These are phyloP conservation scores for Sporobolomyces phaffii DNA, from an alignment of 768 basidiomycete genomes.

Conservation along the genomic window DNA sequence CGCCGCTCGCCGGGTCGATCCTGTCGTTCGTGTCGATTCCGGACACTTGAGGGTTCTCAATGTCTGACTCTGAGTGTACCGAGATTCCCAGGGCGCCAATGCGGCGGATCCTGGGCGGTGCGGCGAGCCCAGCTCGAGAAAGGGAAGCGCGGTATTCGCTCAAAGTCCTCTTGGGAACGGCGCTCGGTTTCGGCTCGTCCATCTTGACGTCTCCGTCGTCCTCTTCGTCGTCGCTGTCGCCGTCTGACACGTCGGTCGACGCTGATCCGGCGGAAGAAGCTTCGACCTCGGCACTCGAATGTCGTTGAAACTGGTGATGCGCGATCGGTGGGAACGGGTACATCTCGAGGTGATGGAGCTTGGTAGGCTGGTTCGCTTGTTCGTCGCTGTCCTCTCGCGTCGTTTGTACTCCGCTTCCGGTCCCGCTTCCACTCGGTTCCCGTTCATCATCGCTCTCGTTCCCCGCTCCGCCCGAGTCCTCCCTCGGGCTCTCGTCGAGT, in stretches of 20 bases:
- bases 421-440: conserved; percentile 7
- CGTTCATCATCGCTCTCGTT: conserved; percentile 28
- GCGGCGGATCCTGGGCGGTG: conserved; percentile 13
- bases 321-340: conserved; percentile 15
- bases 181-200: background rate
- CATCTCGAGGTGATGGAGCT: conserved; percentile 20
- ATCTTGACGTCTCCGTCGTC: background rate
- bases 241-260: background rate
- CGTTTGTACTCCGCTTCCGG: background rate
- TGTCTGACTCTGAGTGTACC: conserved; percentile 28
- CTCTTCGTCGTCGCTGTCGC: background rate
- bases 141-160: conserved; percentile 3
- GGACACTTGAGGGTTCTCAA: conserved; percentile 8
- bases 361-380: background rate
- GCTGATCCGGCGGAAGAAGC: conserved; percentile 14
- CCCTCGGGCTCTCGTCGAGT: background rate
- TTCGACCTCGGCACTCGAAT: background rate
- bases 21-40: conserved; percentile 16
- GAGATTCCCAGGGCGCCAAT: conserved; percentile 35
- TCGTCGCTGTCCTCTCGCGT: conserved; percentile 2
- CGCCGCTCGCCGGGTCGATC: background rate
- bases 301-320: conserved; percentile 3
- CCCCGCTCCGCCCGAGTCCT: conserved; percentile 2
- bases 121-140: background rate
- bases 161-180: background rate